These are phyloP conservation scores for Populus hybrid DNA, from an alignment of 441 rosid species.

Conservation along the genomic window DNA sequence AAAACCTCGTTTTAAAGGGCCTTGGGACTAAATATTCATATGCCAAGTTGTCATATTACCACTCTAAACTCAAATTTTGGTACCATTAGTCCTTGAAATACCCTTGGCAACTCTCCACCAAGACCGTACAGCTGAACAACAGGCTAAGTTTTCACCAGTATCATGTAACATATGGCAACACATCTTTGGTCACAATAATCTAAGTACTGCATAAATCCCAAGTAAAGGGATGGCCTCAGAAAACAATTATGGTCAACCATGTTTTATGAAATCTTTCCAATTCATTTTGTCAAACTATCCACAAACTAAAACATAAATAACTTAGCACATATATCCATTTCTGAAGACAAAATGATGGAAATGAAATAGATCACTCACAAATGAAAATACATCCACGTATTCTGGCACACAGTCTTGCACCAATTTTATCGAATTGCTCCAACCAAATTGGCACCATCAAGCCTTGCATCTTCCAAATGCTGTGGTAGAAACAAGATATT, in stretches of 20 bases:
- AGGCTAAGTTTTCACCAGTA: neutral
- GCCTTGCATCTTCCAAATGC: conserved; percentile 86
- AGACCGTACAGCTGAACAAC: too few relatives aligned
- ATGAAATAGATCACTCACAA: neutral
- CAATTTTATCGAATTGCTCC: conserved; percentile 64
- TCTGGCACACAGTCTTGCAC: neutral
- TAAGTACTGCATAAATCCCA: too few relatives aligned
- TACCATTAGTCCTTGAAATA: too few relatives aligned
- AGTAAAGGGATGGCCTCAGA: too few relatives aligned
- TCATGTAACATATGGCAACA: neutral
- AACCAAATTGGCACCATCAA: conserved; percentile 81
- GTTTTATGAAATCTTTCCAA: neutral
- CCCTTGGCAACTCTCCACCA: too few relatives aligned
- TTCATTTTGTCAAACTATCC: neutral
- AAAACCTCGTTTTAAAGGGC: neutral
- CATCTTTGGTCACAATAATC: too few relatives aligned
- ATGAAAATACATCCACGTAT: neutral
- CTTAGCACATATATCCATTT: neutral
- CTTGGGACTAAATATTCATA: too few relatives aligned
- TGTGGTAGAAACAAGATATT: conserved; percentile 21
- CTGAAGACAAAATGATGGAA: neutral
- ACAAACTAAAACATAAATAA: neutral
- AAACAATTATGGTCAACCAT: neutral
- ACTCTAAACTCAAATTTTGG: too few relatives aligned
- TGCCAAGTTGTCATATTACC: too few relatives aligned